A percentile compares a stretch with the other conserved stretches of the same genome.
These are phyloP conservation scores for Amanita subjunquillea DNA, from an alignment of 768 basidiomycete species.

Conservation along the genomic window DNA sequence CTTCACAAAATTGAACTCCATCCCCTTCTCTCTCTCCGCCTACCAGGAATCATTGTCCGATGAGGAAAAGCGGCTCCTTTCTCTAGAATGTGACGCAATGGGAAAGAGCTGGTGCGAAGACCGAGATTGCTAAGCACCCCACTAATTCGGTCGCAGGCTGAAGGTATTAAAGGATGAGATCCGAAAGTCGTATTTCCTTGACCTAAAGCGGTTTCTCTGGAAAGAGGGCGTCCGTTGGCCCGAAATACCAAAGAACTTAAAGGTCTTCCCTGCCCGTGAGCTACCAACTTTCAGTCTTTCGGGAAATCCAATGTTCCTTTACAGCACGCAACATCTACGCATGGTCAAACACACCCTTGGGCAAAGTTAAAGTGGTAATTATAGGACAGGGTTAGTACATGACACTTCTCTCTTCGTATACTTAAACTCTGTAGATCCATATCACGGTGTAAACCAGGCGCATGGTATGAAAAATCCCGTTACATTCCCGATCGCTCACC, in stretches of 20 bases:
- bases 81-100: conserved; percentile 65
- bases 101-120: conserved; percentile 55
- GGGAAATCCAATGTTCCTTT: not conserved
- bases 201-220: conserved; percentile 62
- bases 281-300: not conserved
- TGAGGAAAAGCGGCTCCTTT: conserved; percentile 46
- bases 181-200: conserved; percentile 65
- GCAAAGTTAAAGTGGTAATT: conserved; percentile 80
- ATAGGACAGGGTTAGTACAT: conserved; percentile 50
- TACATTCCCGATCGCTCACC: conserved; percentile 9
- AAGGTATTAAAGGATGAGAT: conserved; percentile 68
- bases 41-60: conserved; percentile 45
- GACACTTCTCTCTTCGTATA: not conserved
- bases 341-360: conserved; percentile 84
- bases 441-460: conserved; percentile 72
- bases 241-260: conserved; percentile 33
- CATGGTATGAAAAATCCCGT: conserved; percentile 44
- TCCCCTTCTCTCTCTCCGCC: conserved; percentile 54
- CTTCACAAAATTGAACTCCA: conserved; percentile 40
- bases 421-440: conserved; percentile 46
- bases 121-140: not conserved
- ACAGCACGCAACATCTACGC: conserved; percentile 76
- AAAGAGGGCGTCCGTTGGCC: conserved; percentile 48
- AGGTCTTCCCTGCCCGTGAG: conserved; percentile 76
- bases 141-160: conserved; percentile 35